phyloP scores from a whole-genome alignment of 2,329 filamentous ascomycete genomes.

The Xylaria sp. region DNA sequence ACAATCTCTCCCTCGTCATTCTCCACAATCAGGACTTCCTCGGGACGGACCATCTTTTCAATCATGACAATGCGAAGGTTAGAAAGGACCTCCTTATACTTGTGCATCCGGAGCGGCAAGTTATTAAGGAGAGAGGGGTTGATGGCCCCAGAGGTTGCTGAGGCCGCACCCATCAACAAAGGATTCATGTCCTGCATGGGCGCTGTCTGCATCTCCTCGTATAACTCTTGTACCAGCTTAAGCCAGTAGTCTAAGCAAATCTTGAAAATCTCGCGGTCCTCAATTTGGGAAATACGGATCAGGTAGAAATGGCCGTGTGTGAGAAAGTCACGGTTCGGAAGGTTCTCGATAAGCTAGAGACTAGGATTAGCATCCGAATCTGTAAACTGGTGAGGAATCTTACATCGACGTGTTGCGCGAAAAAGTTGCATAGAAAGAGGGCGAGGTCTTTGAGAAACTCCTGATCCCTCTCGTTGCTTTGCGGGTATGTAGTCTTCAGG shows the following conservation, averaged over 20 bases:
- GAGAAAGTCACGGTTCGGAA: constrained; percentile 91
- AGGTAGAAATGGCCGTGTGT: constrained; percentile 97
- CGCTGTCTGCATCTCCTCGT: constrained; percentile 97
- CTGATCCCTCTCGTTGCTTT: constrained; percentile 88
- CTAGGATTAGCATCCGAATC: constrained; percentile 15
- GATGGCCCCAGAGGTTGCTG: constrained; percentile 72
- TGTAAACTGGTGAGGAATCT: constrained; percentile 22
- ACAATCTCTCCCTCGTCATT: constrained; percentile 99
- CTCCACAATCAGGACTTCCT: constrained; percentile 98
- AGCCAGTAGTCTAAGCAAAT: constrained; percentile 99
- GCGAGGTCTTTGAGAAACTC: constrained; percentile 97
- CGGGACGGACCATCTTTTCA: constrained; percentile 97
- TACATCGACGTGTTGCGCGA: constrained; percentile 84
- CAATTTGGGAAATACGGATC: constrained; percentile 96
- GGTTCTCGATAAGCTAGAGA: constrained; percentile 77
- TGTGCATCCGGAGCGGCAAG: constrained; percentile 94
- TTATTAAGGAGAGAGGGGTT: constrained; percentile 81
- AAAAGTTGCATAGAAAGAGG: constrained; percentile 95
- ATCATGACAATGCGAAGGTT: constrained; percentile 98
- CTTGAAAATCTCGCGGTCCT: constrained; percentile 98
- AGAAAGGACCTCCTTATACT: constrained; percentile 89
- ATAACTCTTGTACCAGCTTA: constrained; percentile 93
- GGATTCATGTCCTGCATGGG: constrained; percentile 92
- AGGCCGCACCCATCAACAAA: constrained; percentile 69
- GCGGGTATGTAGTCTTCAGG: constrained; percentile 83